These are phyloP conservation scores for Ulota crispa DNA, from an alignment of 225 moss, liverwort and hornwort genomes.

Conservation along the genomic window DNA sequence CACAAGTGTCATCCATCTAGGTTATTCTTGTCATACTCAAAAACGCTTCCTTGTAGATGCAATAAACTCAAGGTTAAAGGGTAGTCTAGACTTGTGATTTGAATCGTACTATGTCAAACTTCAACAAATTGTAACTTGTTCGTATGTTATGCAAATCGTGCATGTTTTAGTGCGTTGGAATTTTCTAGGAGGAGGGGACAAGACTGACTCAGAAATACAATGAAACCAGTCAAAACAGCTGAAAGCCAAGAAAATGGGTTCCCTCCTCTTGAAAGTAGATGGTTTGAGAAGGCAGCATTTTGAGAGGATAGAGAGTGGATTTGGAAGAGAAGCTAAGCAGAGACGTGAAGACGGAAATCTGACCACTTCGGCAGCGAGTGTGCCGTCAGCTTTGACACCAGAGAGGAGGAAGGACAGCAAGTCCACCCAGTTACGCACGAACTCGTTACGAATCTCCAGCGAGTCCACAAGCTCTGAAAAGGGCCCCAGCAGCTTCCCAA, in stretches of 20 bases:
- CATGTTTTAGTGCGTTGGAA: background rate
- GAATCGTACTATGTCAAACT: background rate
- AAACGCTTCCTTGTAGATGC: background rate
- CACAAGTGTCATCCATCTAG: background rate
- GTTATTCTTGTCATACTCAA: background rate
- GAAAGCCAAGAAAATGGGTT: background rate
- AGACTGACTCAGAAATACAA: background rate
- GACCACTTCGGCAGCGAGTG: constrained; percentile 95
- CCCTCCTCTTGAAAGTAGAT: background rate
- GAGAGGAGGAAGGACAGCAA: constrained; percentile 81
- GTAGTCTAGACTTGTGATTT: background rate
- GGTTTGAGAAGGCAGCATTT: background rate
- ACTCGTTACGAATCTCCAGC: constrained; percentile 60
- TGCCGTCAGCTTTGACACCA: constrained; percentile 84
- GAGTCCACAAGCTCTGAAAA: constrained; percentile 82
- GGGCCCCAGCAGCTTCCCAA: constrained; percentile 75
- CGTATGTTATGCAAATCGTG: background rate
- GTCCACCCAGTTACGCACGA: constrained; percentile 92
- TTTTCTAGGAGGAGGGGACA: background rate
- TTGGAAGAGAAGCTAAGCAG: background rate
- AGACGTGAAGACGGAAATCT: constrained; percentile 1
- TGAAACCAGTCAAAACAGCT: background rate
- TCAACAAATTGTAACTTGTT: background rate
- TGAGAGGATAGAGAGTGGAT: background rate
- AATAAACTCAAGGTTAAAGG: background rate